A percentile compares a stretch with the other conserved stretches of the same genome.
These are phyloP conservation scores for Fragosphaeria purpurea DNA, from an alignment of 2,329 filamentous ascomycete species.

Conservation along the genomic window DNA sequence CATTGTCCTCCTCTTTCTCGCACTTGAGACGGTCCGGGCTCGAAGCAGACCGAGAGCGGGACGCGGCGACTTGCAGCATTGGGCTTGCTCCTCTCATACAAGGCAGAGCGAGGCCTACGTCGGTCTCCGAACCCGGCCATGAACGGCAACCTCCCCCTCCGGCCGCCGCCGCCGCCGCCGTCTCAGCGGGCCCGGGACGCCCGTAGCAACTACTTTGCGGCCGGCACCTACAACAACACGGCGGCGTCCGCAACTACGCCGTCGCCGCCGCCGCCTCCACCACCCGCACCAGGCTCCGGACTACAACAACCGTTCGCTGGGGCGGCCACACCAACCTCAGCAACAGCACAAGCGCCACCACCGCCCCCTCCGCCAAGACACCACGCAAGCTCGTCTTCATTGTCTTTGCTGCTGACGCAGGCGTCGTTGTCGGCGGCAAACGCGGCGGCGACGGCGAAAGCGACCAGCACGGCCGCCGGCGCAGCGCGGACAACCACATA, in stretches of 20 bases:
- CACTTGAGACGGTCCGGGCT: too few relatives aligned
- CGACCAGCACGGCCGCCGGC: background rate
- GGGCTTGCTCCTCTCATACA: background rate
- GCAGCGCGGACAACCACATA: conserved; percentile 48
- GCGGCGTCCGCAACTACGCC: conserved; percentile 34
- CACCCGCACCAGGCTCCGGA: background rate
- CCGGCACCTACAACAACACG: conserved; percentile 41
- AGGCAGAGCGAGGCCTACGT: too few relatives aligned
- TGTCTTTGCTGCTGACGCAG: conserved; percentile 7
- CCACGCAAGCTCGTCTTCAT: conserved; percentile 4
- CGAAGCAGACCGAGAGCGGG: too few relatives aligned
- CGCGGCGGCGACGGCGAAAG: conserved; percentile 1
- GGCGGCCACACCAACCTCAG: background rate
- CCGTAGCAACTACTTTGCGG: conserved; percentile 44
- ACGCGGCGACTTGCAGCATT: too few relatives aligned
- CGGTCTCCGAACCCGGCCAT: background rate
- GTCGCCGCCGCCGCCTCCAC: conserved; percentile 7
- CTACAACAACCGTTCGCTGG: background rate
- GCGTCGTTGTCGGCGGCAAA: conserved; percentile 6
- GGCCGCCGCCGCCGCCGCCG: conserved; percentile 7
- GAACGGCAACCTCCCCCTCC: conserved; percentile 6
- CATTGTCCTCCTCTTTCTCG: background rate
- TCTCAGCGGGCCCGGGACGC: conserved; percentile 4
- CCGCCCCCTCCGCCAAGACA: conserved; percentile 9
- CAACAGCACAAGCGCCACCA: background rate